phyloP scores from a whole-genome alignment of 1,284 basidiomycete species.

The Leccinum subrobustum region DNA sequence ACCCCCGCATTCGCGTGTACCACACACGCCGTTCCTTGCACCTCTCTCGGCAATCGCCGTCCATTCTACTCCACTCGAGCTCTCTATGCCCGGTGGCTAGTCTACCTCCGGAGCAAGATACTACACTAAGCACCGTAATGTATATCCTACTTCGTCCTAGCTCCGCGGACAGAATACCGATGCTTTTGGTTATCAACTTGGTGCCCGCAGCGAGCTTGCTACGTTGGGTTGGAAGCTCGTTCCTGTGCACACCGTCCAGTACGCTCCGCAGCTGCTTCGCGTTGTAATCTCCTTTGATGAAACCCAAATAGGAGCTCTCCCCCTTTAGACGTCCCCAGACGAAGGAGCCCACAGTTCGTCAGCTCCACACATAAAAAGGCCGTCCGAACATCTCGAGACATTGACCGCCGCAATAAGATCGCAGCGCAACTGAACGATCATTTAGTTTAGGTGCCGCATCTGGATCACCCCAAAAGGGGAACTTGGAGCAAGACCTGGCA shows the following conservation, averaged over 20 bases:
- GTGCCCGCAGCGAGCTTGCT: not conserved
- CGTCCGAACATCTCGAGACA: not conserved
- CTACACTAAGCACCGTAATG: not conserved
- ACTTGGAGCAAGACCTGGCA: not conserved
- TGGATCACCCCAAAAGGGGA: not conserved
- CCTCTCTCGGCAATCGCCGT: slow-evolving; percentile 19
- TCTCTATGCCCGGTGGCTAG: not conserved
- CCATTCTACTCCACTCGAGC: slow-evolving; percentile 3
- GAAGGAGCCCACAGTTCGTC: not conserved
- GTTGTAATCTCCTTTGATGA: not conserved
- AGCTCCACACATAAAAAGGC: not conserved
- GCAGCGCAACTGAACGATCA: not conserved
- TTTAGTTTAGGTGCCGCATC: not conserved
- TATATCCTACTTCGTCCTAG: slow-evolving; percentile 4
- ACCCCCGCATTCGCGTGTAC: not conserved
- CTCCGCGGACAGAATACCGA: slow-evolving; percentile 17
- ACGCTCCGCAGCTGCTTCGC: not conserved
- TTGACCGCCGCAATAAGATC: not conserved
- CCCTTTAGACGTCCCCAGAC: not conserved
- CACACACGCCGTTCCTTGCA: not conserved
- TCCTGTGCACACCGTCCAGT: not conserved
- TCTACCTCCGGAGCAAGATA: not conserved
- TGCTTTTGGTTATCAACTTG: slow-evolving; percentile 3
- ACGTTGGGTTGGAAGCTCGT: slow-evolving; percentile 7
- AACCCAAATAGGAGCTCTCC: not conserved